phyloP scores from a whole-genome alignment of 306 rosid genomes.

The Hippophae rhamnoides region DNA sequence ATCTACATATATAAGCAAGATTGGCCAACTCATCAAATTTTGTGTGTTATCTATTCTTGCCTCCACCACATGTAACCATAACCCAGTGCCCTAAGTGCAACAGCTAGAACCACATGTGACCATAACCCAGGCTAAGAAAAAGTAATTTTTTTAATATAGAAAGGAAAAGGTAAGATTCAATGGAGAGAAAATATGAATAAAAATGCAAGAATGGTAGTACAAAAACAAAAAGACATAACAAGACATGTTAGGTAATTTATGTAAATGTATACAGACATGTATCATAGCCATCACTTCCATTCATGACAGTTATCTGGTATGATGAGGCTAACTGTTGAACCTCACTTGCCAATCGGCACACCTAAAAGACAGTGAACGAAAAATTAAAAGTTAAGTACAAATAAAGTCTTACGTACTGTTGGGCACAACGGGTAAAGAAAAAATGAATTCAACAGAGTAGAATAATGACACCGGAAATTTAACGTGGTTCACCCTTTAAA shows the following conservation, averaged over 20 bases:
- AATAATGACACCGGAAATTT: no score
- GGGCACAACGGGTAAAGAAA: no score
- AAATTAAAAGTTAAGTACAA: constrained; percentile 1
- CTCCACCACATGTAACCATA: constrained; percentile 98
- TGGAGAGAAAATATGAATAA: no score
- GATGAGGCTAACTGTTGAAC: constrained; percentile 34
- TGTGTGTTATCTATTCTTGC: no score
- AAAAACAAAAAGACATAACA: no score
- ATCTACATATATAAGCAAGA: no score
- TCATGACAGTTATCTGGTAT: constrained; percentile 52
- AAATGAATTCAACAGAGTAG: no score
- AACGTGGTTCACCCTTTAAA: no score
- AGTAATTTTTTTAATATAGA: not conserved
- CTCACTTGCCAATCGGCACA: constrained; percentile 59
- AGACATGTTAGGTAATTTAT: not conserved
- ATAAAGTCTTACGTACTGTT: not conserved
- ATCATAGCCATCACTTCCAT: constrained; percentile 59
- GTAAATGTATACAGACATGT: not conserved
- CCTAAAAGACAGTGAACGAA: constrained; percentile 32
- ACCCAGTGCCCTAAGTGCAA: constrained; percentile 69
- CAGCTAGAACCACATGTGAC: constrained; percentile 90
- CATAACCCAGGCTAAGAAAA: constrained; percentile 60
- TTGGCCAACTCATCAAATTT: no score
- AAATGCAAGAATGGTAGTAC: no score
- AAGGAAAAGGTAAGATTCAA: no score